Base-by-base conservation (phyloP, 441 rosid species). In the Viola pubescens region DNA sequence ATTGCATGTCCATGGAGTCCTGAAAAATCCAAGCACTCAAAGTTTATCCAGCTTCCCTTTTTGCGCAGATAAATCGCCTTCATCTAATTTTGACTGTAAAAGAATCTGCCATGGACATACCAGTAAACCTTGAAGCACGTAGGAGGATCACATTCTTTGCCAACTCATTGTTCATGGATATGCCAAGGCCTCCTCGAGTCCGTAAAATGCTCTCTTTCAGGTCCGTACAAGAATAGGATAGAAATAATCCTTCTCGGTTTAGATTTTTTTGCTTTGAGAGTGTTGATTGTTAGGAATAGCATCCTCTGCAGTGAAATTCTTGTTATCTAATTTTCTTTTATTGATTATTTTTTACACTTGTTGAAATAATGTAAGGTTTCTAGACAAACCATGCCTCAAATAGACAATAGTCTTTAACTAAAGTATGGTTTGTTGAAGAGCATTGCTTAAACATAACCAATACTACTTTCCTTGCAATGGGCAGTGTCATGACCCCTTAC, bases 161-260 rank as follows among this genome's bases (percentile, higher is more conserved):
- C 62, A 94, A 94, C 63, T 94, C 99, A 16, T 76, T 94, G 75
- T 94, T 94, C 74, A 94, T 90, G 99, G 97, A 94, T 66, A 91
- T 94, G 94, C 99, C 97, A 6, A 89, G 89, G 63, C 85, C 99
- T 77, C 97, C 99, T 60, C 78, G 82, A 48, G 99, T 94, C 72
- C 94, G 89, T 58, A 86, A 85, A 73, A 94, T 90, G 99, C 91
- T 94, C 65, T 94, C 99, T 48, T 94, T 94, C 88, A 94, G 97
- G 99, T 90, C 10, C 50, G 63, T 26, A 26, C 2, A 26, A 26
- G 34, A 26, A 26, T 26, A 26, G 34, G 34, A 26, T 26, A 26
- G 34, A 26, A 26, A 26, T 26, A 26, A 26, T 26, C 34, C 2
- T 26, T 26, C 34, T 26, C 34, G 34, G 34, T 26, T 26, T 26